Evolutionary conservation across 306 rosid species (phyloP).

Genomic region (Delonix regia): DNA sequence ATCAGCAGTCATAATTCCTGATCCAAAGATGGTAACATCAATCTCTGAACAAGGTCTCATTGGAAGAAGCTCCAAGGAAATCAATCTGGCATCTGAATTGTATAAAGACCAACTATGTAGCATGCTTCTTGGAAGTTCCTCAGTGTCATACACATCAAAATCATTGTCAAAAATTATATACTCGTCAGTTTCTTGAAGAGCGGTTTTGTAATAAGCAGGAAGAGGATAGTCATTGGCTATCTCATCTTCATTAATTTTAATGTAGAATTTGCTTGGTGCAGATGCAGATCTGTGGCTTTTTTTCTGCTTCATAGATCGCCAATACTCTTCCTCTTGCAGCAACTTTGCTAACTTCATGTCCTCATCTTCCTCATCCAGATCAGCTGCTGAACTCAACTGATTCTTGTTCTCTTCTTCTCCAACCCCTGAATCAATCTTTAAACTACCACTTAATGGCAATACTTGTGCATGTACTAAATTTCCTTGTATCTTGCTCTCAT

Average conservation of each 20-base stretch:
- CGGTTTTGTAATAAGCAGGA: constrained; percentile 84
- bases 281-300: constrained; percentile 53
- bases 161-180: constrained; percentile 65
- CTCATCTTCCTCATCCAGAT: constrained; percentile 62
- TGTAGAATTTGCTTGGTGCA: constrained; percentile 62
- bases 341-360: constrained; percentile 76
- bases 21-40: constrained; percentile 90
- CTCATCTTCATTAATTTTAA: constrained; percentile 92
- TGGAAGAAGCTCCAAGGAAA: constrained; percentile 95
- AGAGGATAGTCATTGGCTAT: constrained; percentile 93
- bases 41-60: constrained; percentile 94
- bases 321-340: constrained; percentile 88
- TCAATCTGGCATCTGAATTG: constrained; percentile 82
- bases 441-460: constrained; percentile 44
- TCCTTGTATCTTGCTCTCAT: constrained; percentile 57
- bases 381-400: constrained; percentile 38
- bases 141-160: constrained; percentile 52
- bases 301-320: constrained; percentile 69
- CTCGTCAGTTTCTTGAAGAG: constrained; percentile 75
- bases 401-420: constrained; percentile 41
- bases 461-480: constrained; percentile 41
- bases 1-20: constrained; percentile 83
- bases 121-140: constrained; percentile 84
- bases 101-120: constrained; percentile 90
- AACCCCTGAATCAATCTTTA: constrained; percentile 56